phyloP scores from a whole-genome alignment of 2,329 filamentous ascomycete species.

The Keithomyces neogunnii region DNA sequence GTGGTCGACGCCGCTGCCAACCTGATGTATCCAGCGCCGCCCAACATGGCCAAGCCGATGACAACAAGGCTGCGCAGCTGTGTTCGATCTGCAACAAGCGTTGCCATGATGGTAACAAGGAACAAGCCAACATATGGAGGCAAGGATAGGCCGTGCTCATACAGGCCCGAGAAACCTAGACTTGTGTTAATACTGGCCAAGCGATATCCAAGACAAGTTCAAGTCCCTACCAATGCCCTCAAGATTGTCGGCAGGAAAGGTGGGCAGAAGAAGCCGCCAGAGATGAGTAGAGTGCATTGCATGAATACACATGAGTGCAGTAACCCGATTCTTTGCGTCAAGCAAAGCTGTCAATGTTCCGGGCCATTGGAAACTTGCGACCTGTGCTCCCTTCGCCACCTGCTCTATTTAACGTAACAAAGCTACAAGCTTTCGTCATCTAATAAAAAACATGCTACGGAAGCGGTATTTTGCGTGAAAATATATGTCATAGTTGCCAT shows the following conservation, averaged over 20 bases:
- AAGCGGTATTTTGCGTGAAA: slow-evolving; percentile 15
- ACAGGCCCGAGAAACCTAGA: slow-evolving; percentile 11
- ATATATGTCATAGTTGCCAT: slow-evolving; percentile 20
- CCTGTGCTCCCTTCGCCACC: slow-evolving; percentile 1
- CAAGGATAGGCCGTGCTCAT: slow-evolving; percentile 13
- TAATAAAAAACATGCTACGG: slow-evolving; percentile 11
- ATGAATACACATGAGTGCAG: slow-evolving; percentile 8
- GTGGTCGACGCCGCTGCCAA: slow-evolving; percentile 2
- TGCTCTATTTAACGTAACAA: slow-evolving; percentile 6
- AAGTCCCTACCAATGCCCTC: slow-evolving; percentile 8
- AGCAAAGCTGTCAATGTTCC: slow-evolving; percentile 21
- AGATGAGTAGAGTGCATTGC: slow-evolving; percentile 25
- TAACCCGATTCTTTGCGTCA: slow-evolving; percentile 27
- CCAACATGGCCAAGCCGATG: slow-evolving; percentile 6
- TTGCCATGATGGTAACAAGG: slow-evolving; percentile 10
- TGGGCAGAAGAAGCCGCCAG: slow-evolving; percentile 13
- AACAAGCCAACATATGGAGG: slow-evolving; percentile 11
- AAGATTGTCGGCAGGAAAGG: slow-evolving; percentile 15
- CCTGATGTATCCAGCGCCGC: slow-evolving; percentile 6
- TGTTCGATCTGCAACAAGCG: slow-evolving; percentile 9
- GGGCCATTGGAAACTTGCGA: slow-evolving; percentile 10
- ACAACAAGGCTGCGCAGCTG: slow-evolving; percentile 9
- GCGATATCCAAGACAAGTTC: too few relatives aligned
- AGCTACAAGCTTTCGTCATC: slow-evolving; percentile 10
- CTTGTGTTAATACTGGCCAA: background rate